Conservation (phyloP, 352 stramenopile species). For the Globisporangium nunn region DNA sequence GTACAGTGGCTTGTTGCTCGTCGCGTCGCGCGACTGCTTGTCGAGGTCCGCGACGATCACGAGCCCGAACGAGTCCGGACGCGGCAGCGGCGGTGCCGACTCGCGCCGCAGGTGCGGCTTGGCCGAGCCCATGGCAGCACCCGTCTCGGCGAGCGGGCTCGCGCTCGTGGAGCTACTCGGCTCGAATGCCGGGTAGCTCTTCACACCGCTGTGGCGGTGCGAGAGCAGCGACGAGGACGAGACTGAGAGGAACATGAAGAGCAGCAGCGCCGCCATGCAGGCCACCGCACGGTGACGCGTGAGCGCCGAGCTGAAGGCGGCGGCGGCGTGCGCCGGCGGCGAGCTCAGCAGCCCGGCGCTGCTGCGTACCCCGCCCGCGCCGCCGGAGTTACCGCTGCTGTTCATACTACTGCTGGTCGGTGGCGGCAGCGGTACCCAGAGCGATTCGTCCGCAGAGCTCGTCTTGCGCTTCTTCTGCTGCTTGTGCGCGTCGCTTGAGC, state of each 20-base stretch:
- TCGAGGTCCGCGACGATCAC: conserved; percentile 95
- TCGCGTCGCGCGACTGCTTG: conserved; percentile 86
- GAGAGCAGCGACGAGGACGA: conserved; percentile 36
- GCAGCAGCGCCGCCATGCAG: conserved; percentile 36
- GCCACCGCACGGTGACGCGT: conserved; percentile 41
- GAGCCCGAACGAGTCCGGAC: conserved; percentile 75
- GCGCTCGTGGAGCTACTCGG: conserved; percentile 3
- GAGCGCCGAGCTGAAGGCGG: conserved; percentile 30
- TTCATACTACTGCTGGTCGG: conserved; percentile 19
- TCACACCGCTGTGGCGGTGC: conserved; percentile 8
- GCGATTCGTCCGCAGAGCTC: conserved; percentile 50
- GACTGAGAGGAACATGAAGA: conserved; percentile 59
- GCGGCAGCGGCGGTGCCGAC: conserved; percentile 19
- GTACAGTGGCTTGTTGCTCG: conserved; percentile 88
- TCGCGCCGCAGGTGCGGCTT: conserved; percentile 23
- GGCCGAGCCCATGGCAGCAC: background rate
- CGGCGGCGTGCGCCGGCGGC: conserved; percentile 17
- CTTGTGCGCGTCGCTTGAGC: conserved; percentile 28
- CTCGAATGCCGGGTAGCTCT: conserved; percentile 14
- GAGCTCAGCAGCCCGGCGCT: conserved; percentile 17
- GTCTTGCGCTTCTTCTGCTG: conserved; percentile 83
- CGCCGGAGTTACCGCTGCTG: conserved; percentile 15
- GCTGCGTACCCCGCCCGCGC: conserved; percentile 12
- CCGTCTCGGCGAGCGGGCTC: background rate
- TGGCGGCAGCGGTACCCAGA: conserved; percentile 29